phyloP scores from a whole-genome alignment of 768 basidiomycete genomes.

The Hortiboletus flavorubellus region DNA sequence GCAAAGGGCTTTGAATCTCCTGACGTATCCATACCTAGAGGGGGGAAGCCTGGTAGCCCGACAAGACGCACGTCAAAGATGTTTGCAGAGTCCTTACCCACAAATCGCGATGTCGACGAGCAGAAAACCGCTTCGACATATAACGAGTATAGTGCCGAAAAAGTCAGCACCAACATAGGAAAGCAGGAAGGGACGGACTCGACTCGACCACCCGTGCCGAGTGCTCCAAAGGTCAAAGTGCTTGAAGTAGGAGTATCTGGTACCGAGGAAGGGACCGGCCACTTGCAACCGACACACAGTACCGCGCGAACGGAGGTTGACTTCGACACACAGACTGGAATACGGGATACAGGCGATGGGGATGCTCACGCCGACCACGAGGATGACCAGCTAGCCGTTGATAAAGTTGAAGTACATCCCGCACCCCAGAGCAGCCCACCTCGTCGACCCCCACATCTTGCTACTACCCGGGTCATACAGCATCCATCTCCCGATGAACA shows the following conservation, averaged over 20 bases:
- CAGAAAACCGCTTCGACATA: not conserved
- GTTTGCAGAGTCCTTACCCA: not conserved
- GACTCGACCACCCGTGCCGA: not conserved
- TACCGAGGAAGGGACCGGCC: constrained; percentile 10
- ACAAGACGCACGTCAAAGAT: constrained; percentile 4
- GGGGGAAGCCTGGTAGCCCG: not conserved
- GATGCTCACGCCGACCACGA: not conserved
- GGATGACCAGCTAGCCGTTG: constrained; percentile 2
- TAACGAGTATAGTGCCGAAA: not conserved
- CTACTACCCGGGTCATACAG: not conserved
- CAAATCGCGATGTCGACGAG: not conserved
- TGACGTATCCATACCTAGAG: constrained; percentile 20
- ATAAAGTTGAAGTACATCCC: constrained; percentile 4
- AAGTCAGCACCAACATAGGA: not conserved
- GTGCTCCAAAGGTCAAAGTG: constrained; percentile 5
- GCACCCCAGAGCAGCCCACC: not conserved
- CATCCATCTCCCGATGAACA: not conserved
- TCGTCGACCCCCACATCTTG: not conserved
- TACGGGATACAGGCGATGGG: not conserved
- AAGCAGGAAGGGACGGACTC: not conserved
- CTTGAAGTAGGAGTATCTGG: constrained; percentile 12
- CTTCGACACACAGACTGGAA: not conserved
- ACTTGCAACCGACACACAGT: not conserved
- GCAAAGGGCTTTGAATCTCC: constrained; percentile 20
- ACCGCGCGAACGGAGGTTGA: not conserved